Percentiles rank a stretch among this genome's conserved stretches.
Conservation (phyloP, 192 early-diverging fungal species). For the Coemansia sp. region DNA sequence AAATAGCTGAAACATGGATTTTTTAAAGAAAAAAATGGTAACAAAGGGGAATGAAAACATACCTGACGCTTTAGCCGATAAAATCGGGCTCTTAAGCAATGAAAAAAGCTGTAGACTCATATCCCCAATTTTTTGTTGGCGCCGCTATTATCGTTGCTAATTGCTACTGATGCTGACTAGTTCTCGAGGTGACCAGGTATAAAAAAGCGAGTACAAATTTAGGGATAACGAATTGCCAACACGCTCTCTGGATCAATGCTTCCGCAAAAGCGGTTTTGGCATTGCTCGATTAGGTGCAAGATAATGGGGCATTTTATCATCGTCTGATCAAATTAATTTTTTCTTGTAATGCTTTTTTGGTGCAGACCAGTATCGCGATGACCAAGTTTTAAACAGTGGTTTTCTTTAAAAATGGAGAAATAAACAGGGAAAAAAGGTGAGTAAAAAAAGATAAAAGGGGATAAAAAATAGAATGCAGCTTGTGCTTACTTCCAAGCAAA, state of each 20-base stretch:
- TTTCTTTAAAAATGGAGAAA: not conserved
- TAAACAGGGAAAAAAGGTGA: not conserved
- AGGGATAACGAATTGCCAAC: not conserved
- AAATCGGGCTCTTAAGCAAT: not conserved
- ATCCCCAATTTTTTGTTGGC: not conserved
- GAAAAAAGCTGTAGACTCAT: not conserved
- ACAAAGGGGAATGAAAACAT: no score
- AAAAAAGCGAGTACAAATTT: not conserved
- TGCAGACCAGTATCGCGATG: not conserved
- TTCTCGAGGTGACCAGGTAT: not conserved
- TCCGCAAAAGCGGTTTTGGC: not conserved
- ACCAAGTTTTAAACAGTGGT: not conserved
- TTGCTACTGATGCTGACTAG: not conserved
- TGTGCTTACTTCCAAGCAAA: not conserved
- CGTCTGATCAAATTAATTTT: not conserved
- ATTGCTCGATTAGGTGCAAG: not conserved
- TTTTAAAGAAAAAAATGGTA: no score
- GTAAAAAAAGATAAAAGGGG: not conserved
- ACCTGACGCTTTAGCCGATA: not conserved
- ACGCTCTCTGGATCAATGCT: not conserved
- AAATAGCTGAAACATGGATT: no score
- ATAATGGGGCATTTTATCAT: slow-evolving; percentile 5
- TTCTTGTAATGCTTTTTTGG: not conserved
- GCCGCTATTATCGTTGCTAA: not conserved
- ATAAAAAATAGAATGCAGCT: slow-evolving; percentile 7